Percentiles rank a stretch among this genome's conserved stretches.
These are phyloP conservation scores for Plenodomus lindquistii DNA, from an alignment of 2,329 filamentous ascomycete species.

Conservation along the genomic window DNA sequence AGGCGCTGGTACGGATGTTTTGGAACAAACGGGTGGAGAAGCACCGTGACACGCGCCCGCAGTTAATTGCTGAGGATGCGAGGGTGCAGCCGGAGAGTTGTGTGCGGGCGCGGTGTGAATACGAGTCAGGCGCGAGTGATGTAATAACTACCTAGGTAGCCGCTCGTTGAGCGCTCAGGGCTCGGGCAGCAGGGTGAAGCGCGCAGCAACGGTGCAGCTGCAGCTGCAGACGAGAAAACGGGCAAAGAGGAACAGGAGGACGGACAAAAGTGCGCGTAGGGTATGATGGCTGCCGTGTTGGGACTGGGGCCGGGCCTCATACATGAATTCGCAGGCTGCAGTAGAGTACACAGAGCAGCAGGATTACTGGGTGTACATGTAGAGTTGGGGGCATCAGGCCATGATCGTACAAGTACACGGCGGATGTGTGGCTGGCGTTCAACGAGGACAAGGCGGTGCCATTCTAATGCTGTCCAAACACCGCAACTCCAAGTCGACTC, in stretches of 20 bases:
- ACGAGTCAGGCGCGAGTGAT: constrained; percentile 4
- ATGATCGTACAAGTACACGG: too few species aligned
- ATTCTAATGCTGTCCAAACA: too few species aligned
- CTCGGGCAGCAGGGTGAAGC: neutral
- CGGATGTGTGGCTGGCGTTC: too few species aligned
- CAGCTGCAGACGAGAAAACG: neutral
- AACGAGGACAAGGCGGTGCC: too few species aligned
- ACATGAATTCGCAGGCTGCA: neutral
- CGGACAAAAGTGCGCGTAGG: neutral
- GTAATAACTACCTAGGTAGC: too few species aligned
- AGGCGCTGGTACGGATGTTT: constrained; percentile 16
- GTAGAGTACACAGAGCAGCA: too few species aligned
- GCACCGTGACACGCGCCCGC: constrained; percentile 15
- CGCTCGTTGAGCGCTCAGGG: too few species aligned
- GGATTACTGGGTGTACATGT: too few species aligned
- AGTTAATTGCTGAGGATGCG: constrained; percentile 13
- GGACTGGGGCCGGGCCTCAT: neutral
- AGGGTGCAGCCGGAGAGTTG: constrained; percentile 8
- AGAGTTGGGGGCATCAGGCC: too few species aligned
- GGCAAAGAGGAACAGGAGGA: neutral
- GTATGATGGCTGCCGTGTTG: neutral
- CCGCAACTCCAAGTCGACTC: too few species aligned
- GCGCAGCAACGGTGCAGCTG: neutral
- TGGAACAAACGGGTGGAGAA: constrained; percentile 23
- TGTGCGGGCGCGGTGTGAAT: neutral